Conservation (phyloP, 2,329 filamentous ascomycete genomes). For the Chrysoporthe puriensis region DNA sequence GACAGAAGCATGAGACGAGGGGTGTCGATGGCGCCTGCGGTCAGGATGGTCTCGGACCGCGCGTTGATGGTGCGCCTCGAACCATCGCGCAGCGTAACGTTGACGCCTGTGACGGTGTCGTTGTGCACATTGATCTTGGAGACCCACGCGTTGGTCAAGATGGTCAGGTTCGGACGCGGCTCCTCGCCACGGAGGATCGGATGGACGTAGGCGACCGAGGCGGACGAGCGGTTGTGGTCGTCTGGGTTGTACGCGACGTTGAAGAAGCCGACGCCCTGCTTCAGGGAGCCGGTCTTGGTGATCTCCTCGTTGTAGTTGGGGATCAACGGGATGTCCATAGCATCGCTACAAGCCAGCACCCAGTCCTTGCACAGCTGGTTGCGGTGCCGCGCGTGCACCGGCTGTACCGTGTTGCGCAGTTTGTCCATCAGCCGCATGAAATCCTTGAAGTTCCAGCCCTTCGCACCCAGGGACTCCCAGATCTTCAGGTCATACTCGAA, state of each 20-base stretch:
- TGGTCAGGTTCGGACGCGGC: conserved; percentile 79
- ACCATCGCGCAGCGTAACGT: conserved; percentile 63
- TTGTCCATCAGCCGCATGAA: conserved; percentile 83
- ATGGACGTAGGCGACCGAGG: conserved; percentile 90
- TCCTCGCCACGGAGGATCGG: conserved; percentile 85
- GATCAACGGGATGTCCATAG: conserved; percentile 79
- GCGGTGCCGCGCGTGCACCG: conserved; percentile 80
- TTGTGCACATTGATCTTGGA: conserved; percentile 75
- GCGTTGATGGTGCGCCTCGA: conserved; percentile 61
- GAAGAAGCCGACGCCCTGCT: conserved; percentile 84
- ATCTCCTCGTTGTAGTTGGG: conserved; percentile 89
- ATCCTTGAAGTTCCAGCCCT: conserved; percentile 84
- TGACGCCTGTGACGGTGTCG: conserved; percentile 73
- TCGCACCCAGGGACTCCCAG: conserved; percentile 81
- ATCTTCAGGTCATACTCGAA: conserved; percentile 86
- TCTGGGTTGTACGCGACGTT: conserved; percentile 91
- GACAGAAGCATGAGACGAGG: conserved; percentile 67
- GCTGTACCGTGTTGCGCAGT: conserved; percentile 87
- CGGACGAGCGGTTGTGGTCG: conserved; percentile 80
- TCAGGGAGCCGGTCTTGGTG: conserved; percentile 70
- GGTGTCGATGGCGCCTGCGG: conserved; percentile 80
- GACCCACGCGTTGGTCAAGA: conserved; percentile 88
- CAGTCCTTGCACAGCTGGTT: conserved; percentile 93
- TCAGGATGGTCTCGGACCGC: conserved; percentile 77
- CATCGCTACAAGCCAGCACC: conserved; percentile 78